Base-by-base conservation (phyloP, 2,329 filamentous ascomycete species). In the Apiospora hydei region DNA sequence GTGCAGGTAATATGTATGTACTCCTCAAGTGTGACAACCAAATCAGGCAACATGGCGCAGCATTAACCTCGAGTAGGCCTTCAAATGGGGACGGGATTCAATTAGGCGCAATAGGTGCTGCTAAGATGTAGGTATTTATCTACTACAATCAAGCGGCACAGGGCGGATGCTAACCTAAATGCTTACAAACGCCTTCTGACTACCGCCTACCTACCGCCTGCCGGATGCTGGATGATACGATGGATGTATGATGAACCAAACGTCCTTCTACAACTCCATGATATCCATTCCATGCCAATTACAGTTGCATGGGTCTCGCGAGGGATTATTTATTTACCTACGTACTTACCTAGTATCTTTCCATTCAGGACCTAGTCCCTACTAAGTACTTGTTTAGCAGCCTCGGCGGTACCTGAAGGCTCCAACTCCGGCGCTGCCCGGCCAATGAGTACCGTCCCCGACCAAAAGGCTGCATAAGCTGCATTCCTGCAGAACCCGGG, bases 381-480 rank as follows among this genome's bases (percentile, higher is more conserved):
- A n/a, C n/a, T n/a, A n/a, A n/a, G n/a, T n/a, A n/a, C n/a, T n/a
- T n/a, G n/a, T n/a, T n/a, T n/a, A 41, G 41, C 7, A 10, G 41
- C 46, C 46, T 47, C 46, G 46, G 46, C 2, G 46, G 46, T 47
- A 47, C 34, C 34, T 38, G 18, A n/a, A 51, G 30, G 53, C 53
- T 34, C 53, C 53, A 61, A 38, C 16, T 64, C 57, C 57, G 57
- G 41, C 34, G 57, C 57, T 64, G 57, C 21, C 57, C 34, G 57
- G 57, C 57, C 57, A 30, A 64, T 64, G 57, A 41, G 10, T 38
- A n/a, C 24, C 51, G 51, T 64, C 57, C 57, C 57, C 57, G 34
- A 64, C 57, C 57, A 38, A 14, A 41, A 64, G 2, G 57, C 57
- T 64, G 57, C 57, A 64, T 64, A 64, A 64, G 57, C 57, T 64